These are phyloP conservation scores for Triadica sebifera DNA, from an alignment of 345 rosid genomes.

Conservation along the genomic window DNA sequence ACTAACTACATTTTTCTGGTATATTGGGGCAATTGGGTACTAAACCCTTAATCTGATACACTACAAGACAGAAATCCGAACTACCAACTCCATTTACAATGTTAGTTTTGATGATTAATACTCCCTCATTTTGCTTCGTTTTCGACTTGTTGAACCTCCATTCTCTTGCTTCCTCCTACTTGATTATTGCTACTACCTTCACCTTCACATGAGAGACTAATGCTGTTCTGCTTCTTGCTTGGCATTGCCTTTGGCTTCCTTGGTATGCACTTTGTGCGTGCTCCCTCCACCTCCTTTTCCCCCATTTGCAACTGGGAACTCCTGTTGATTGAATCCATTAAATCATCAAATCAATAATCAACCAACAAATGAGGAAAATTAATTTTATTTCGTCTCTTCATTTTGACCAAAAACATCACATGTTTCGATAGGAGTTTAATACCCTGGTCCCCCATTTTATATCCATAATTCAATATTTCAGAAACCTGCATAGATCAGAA, in stretches of 20 bases:
- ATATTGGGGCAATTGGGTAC: no score
- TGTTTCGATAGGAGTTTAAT: background rate
- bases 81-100: no score
- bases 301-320: conserved; percentile 41
- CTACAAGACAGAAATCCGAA: no score
- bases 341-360: background rate
- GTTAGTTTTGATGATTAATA: background rate
- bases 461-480: background rate
- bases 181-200: background rate
- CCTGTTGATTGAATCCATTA: conserved; percentile 28
- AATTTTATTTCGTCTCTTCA: no score
- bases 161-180: conserved; percentile 8
- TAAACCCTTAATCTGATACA: no score
- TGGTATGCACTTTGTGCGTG: conserved; percentile 45
- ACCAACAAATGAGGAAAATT: no score
- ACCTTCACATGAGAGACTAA: background rate
- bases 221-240: conserved; percentile 25
- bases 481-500: background rate
- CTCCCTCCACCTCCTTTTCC: conserved; percentile 37
- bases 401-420: background rate
- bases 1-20: background rate
- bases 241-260: conserved; percentile 39
- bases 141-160: conserved; percentile 1
- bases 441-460: conserved; percentile 1
- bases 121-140: background rate